A percentile compares a stretch with the other conserved stretches of the same genome.
These are phyloP conservation scores for Fusarium tuaranense DNA, from an alignment of 2,329 filamentous ascomycete species.

Conservation along the genomic window DNA sequence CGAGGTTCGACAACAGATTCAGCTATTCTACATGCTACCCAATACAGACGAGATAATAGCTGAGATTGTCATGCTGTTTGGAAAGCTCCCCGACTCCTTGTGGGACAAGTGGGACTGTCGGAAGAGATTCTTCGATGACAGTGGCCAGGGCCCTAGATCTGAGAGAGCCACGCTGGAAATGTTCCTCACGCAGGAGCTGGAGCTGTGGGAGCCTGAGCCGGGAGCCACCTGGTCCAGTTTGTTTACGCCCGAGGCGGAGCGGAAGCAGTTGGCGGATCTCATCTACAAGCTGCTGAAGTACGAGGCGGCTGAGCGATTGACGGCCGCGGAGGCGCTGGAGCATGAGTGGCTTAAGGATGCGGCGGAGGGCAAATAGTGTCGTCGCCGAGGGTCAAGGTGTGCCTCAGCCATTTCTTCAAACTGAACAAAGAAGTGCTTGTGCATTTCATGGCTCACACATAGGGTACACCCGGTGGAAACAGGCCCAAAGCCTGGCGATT, in stretches of 20 bases:
- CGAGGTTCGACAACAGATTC: constrained; percentile 47
- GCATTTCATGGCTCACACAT: too few species aligned
- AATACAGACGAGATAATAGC: constrained; percentile 46
- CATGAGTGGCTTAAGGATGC: not conserved
- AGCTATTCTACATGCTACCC: constrained; percentile 45
- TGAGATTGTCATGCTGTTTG: constrained; percentile 45
- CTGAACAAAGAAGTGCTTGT: too few species aligned
- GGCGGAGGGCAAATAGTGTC: not conserved
- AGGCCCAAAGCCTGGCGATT: too few species aligned
- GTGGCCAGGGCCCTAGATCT: not conserved
- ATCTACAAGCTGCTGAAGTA: not conserved
- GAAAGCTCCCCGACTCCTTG: constrained; percentile 47
- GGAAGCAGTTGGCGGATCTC: not conserved
- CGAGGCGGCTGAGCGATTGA: not conserved
- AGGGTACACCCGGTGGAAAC: too few species aligned
- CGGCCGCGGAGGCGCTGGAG: not conserved
- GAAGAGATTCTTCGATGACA: constrained; percentile 36
- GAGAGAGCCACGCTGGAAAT: not conserved
- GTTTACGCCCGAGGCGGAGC: not conserved
- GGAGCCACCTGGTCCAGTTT: not conserved
- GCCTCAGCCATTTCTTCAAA: not conserved
- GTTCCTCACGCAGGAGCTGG: not conserved
- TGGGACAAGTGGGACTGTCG: constrained; percentile 47
- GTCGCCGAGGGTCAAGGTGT: not conserved
- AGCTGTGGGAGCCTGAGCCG: not conserved